These are phyloP conservation scores for Penicillium coprophilum DNA, from an alignment of 495 filamentous ascomycete species.

Conservation along the genomic window DNA sequence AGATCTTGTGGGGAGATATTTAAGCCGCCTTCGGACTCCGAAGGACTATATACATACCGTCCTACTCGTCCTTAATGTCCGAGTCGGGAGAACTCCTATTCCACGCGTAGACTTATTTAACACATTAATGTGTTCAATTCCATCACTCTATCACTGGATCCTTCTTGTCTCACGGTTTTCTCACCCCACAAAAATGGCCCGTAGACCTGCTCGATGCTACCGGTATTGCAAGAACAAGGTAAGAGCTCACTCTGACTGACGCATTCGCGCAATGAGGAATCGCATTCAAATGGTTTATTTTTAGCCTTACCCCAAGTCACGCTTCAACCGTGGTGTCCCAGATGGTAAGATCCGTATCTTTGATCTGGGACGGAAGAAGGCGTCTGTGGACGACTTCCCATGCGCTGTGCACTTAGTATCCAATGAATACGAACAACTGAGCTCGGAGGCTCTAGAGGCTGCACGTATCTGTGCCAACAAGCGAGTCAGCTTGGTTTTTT, in stretches of 20 bases:
- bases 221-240: slow-evolving; percentile 99
- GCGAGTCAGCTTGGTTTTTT: slow-evolving; percentile 45
- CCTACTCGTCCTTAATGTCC: background rate
- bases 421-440: slow-evolving; percentile 99
- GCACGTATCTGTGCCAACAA: slow-evolving; percentile 99
- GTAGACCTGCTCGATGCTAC: slow-evolving; percentile 95
- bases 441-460: slow-evolving; percentile 97
- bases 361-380: slow-evolving; percentile 98
- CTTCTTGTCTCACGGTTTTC: background rate
- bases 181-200: slow-evolving; percentile 67
- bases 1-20: too few species aligned
- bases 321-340: slow-evolving; percentile 99
- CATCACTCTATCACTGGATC: background rate
- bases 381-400: slow-evolving; percentile 97
- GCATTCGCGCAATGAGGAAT: background rate
- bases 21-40: too few species aligned
- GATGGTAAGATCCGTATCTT: slow-evolving; percentile 99
- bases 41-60: too few species aligned
- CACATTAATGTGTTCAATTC: background rate
- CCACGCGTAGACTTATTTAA: too few species aligned
- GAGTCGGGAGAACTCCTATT: background rate
- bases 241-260: slow-evolving; percentile 34
- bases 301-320: slow-evolving; percentile 97
- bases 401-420: slow-evolving; percentile 97
- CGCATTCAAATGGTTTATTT: background rate